Evolutionary conservation across 371 early-diverging fungal species (phyloP), one percentile per base, ranked within the genome.

Genomic region (Rhizopus sp.): DNA sequence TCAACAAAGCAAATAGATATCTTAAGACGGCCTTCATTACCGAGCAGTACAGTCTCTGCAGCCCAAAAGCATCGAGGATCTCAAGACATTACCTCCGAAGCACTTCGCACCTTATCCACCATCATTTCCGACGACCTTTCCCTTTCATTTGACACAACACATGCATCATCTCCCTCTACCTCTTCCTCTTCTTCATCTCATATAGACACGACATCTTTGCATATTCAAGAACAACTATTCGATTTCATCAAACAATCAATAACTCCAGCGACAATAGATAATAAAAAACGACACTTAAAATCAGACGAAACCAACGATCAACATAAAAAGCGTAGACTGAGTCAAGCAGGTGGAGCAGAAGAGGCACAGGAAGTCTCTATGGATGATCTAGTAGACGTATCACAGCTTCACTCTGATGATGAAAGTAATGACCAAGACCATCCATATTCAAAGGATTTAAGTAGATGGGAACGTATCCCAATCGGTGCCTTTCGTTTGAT

Each of bases 381-480:
- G 79, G 85, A 85, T 57, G 85, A 85, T 29, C 73, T 85, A 8
- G 66, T 85, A 31, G 85, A 85, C 52, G 82, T 82, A 3, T 80
- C 81, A 1, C 82, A 80, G 40, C 60, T 85, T 7, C 77, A 81
- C 51, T 80, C 82, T 7, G 82, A 81, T 12, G 76, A 73, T 15
- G 46, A 46, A 46, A 12, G 29, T 46, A 55, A 66, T 3, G 76
- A 63, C 30, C 63, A 62, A 46, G 72, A 74, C 35, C 67, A 73
- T 50, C 66, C 73, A 15, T 68, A 74, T 37, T 70, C 75, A 7
- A 73, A 76, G 62, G 85, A 84, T 34, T 50, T 84, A 41, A 74
- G 77, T 57, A 80, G 83, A 31, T 85, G 85, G 85, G 76, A 85
- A 40, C 78, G 82, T 30, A 79, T 82, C 7, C 85, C 85, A 8